Evolutionary conservation across 1,284 basidiomycete genomes (phyloP).

Genomic region (Coniophora puteana): DNA sequence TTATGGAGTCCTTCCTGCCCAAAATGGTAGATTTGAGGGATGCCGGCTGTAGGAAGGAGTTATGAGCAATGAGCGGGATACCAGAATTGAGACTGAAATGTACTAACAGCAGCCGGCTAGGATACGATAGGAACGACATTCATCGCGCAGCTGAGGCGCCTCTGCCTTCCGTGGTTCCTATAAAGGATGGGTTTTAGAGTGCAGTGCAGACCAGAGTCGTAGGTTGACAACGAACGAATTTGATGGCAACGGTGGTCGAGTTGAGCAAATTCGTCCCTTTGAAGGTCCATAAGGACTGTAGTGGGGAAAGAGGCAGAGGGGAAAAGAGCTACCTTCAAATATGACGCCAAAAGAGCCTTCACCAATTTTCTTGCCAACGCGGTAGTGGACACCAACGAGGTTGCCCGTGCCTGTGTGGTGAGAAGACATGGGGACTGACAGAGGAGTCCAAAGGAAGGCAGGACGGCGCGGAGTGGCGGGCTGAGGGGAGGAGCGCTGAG

Average conservation of each 20-base stretch:
- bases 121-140: slow-evolving; percentile 97
- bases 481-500: no score
- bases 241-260: slow-evolving; percentile 95
- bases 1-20: slow-evolving; percentile 98
- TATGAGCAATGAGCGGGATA: slow-evolving; percentile 10
- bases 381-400: slow-evolving; percentile 80
- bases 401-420: slow-evolving; percentile 51
- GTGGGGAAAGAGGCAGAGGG: background rate
- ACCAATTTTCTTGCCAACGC: slow-evolving; percentile 82
- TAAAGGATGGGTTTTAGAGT: slow-evolving; percentile 5
- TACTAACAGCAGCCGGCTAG: slow-evolving; percentile 86
- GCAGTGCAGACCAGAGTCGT: slow-evolving; percentile 3
- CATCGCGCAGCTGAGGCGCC: slow-evolving; percentile 93
- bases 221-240: slow-evolving; percentile 72
- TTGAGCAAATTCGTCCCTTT: slow-evolving; percentile 92
- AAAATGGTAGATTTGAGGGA: slow-evolving; percentile 97
- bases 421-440: slow-evolving; percentile 28
- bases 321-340: slow-evolving; percentile 72
- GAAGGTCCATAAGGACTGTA: slow-evolving; percentile 7
- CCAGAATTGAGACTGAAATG: slow-evolving; percentile 7
- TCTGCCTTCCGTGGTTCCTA: slow-evolving; percentile 96
- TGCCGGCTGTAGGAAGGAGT: slow-evolving; percentile 56
- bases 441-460: slow-evolving; percentile 6
- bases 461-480: slow-evolving; percentile 8
- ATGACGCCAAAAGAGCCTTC: slow-evolving; percentile 96